phyloP scores from a whole-genome alignment of 139 green algal species.

The Coelastrella sp. region DNA sequence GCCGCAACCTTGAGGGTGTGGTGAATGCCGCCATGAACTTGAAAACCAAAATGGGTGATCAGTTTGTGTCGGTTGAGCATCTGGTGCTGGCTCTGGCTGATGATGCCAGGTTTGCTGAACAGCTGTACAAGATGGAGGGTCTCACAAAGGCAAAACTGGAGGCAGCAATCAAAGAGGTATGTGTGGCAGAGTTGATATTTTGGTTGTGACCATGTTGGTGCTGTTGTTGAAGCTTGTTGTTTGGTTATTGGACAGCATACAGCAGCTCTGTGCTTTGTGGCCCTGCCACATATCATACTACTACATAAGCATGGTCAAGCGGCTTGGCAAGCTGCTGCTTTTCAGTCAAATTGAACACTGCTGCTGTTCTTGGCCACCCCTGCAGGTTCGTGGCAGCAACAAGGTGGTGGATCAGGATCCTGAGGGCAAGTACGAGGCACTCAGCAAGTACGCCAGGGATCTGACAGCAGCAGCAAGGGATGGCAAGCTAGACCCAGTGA shows the following conservation, averaged over 20 bases:
- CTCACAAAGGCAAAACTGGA: conserved; percentile 82
- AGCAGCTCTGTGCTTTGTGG: neutral
- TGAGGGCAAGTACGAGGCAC: conserved; percentile 98
- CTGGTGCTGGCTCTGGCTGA: conserved; percentile 88
- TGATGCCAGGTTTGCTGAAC: conserved; percentile 83
- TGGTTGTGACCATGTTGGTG: neutral
- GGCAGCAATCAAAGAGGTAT: conserved; percentile 65
- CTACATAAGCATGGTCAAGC: neutral
- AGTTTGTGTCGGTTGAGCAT: conserved; percentile 96
- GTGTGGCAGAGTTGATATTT: neutral
- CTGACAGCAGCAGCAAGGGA: conserved; percentile 86
- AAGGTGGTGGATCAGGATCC: conserved; percentile 90
- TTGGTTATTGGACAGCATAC: neutral
- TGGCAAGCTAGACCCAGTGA: conserved; percentile 90
- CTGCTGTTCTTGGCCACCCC: conserved; percentile 9
- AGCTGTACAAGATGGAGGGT: conserved; percentile 72
- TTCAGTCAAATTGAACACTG: neutral
- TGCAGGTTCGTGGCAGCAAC: conserved; percentile 83
- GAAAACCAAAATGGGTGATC: conserved; percentile 81
- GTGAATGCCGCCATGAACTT: conserved; percentile 84
- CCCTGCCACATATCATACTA: neutral
- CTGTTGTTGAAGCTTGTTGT: neutral
- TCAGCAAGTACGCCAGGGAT: conserved; percentile 95
- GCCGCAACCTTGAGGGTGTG: conserved; percentile 90
- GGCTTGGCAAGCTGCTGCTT: neutral